Base-by-base conservation (phyloP, 208 protist genomes). In the Leptomonas seymouri region DNA sequence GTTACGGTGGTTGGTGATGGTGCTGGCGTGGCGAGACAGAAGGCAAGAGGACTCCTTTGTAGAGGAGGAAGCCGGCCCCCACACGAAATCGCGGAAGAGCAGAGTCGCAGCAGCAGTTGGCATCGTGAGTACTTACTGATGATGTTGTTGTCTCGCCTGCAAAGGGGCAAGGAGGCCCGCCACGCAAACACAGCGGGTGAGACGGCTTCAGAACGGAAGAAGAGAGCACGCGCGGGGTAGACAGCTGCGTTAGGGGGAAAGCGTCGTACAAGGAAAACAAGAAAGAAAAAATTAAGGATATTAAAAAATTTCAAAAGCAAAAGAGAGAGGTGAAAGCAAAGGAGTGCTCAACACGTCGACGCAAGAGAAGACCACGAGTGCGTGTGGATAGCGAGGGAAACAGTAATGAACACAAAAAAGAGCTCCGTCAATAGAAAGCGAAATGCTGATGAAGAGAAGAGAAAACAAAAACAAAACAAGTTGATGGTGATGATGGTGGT, bases 61-160 rank as follows among this genome's bases (percentile, higher is more conserved):
- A n/a, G 64, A 71, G 16, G 54, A 64, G 20, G 45, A 66, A 23
- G 23, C 36, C 64, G 71, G 71, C 63, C 45, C 57, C 71, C 71
- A 77, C 42, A 77, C 42, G 53, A 71, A 77, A 31, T 55, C 59
- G 44, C 59, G 71, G 51, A 77, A 77, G 9, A 77, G 71, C 71
- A 56, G 85, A 80, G 78, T 93, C 87, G 70, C 91, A 80, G 51
- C 92, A 82, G 65, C 93, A 74, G 42, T 70, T 80, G 62, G 20
- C 61, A 67, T 67, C 20, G 12, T 50, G 7, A 21, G 20, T 14
- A 7, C 4, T 27, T 57, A 30, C 1, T 57, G 9, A 16, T 55
- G 46, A 23, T 51, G 46, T 51, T 51, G 46, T 51, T 51, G 12
- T 51, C n/a, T 16, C 21, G 11, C 21, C 21, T 20, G 7, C 11